Conservation (phyloP, 2,329 filamentous ascomycete species). For the Ceratocystis lukuohia region DNA sequence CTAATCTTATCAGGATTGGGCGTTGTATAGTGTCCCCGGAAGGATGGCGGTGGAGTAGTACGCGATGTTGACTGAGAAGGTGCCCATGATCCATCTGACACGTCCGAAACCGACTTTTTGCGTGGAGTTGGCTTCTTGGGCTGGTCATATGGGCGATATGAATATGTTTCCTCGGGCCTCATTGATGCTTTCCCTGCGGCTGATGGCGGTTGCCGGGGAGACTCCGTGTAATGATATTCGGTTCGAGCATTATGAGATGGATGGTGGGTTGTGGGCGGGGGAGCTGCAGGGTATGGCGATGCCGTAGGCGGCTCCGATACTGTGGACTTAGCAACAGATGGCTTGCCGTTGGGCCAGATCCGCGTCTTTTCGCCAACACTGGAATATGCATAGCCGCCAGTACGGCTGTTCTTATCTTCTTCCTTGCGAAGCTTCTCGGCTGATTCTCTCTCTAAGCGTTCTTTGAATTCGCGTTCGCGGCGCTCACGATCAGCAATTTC, state of each 20-base stretch:
- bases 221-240: constrained; percentile 14
- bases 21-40: constrained; percentile 66
- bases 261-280: constrained; percentile 23
- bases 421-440: constrained; percentile 26
- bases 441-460: constrained; percentile 30
- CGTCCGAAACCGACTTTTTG: constrained; percentile 52
- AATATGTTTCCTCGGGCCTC: constrained; percentile 50
- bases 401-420: constrained; percentile 24
- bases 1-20: constrained; percentile 93
- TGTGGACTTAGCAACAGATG: constrained; percentile 25
- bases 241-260: constrained; percentile 23
- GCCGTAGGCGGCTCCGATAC: constrained; percentile 21
- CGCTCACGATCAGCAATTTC: constrained; percentile 32
- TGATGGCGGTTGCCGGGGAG: constrained; percentile 28
- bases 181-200: constrained; percentile 35
- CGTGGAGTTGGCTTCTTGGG: constrained; percentile 45
- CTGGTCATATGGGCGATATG: constrained; percentile 65
- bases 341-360: constrained; percentile 54
- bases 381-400: constrained; percentile 43
- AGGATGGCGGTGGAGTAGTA: constrained; percentile 70
- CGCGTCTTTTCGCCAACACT: constrained; percentile 56
- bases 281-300: neutral
- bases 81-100: constrained; percentile 75
- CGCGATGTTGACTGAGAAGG: constrained; percentile 70
- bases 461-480: constrained; percentile 32